phyloP scores from a whole-genome alignment of 1,284 basidiomycete genomes.

The Athelia psychrophila region DNA sequence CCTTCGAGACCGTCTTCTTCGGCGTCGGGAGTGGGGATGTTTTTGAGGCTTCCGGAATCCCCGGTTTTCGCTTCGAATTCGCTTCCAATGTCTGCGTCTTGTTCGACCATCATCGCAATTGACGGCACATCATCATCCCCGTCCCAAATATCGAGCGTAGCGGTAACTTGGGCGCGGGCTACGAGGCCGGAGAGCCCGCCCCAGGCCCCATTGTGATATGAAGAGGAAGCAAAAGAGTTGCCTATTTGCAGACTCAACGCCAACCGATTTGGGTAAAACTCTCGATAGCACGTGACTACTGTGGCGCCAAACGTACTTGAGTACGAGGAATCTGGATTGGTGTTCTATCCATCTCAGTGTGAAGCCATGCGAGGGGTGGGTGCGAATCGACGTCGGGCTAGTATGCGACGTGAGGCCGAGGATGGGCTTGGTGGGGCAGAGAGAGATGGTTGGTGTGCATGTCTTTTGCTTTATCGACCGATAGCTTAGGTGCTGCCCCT shows the following conservation, averaged over 20 bases:
- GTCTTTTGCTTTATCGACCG: slow-evolving; percentile 70
- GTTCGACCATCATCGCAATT: slow-evolving; percentile 8
- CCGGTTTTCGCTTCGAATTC: slow-evolving; percentile 40
- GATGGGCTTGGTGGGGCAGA: too few species aligned
- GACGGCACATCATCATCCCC: slow-evolving; percentile 23
- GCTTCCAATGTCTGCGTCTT: slow-evolving; percentile 30
- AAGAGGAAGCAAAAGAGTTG: too few species aligned
- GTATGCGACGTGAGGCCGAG: slow-evolving; percentile 54
- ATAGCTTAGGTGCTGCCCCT: slow-evolving; percentile 45
- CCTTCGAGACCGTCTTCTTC: slow-evolving; percentile 15
- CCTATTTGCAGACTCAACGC: too few species aligned
- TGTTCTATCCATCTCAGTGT: too few species aligned
- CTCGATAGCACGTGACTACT: too few species aligned
- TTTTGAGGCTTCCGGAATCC: slow-evolving; percentile 13
- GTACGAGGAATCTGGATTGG: too few species aligned
- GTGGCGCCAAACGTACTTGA: too few species aligned
- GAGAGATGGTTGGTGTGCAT: too few species aligned
- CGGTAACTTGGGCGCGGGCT: slow-evolving; percentile 30
- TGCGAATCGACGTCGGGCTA: slow-evolving; percentile 72
- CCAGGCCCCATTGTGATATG: slow-evolving; percentile 24
- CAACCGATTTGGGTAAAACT: too few species aligned
- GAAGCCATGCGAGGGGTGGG: slow-evolving; percentile 47
- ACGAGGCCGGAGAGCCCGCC: slow-evolving; percentile 31
- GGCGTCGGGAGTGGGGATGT: slow-evolving; percentile 19
- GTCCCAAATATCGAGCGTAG: slow-evolving; percentile 12